Evolutionary conservation across 768 basidiomycete species (phyloP).

Genomic region (Leccinellum luteum): DNA sequence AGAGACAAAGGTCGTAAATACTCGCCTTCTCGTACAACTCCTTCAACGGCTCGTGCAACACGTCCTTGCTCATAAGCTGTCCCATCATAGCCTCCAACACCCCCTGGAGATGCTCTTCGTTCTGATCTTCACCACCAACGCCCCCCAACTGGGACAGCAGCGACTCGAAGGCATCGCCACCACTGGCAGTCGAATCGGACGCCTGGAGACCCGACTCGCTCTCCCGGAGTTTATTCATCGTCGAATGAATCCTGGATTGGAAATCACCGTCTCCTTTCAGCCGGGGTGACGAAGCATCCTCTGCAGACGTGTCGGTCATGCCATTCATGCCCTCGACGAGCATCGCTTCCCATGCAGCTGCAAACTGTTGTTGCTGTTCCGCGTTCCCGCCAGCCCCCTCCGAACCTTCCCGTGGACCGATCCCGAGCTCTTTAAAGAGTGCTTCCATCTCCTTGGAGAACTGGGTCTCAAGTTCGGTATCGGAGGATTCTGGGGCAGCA

Average conservation of each 20-base stretch:
- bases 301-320: constrained; percentile 5
- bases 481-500: constrained; percentile 11
- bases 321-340: constrained; percentile 58
- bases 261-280: constrained; percentile 45
- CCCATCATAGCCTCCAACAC: constrained; percentile 67
- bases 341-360: constrained; percentile 72
- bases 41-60: constrained; percentile 83
- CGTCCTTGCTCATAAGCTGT: constrained; percentile 31
- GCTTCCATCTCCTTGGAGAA: constrained; percentile 45
- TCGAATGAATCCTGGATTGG: constrained; percentile 65
- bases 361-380: constrained; percentile 39
- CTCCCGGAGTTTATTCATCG: constrained; percentile 72
- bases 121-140: constrained; percentile 31
- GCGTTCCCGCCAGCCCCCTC: background rate
- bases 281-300: constrained; percentile 1
- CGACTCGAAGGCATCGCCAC: constrained; percentile 44
- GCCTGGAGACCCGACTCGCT: constrained; percentile 47
- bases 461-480: constrained; percentile 35
- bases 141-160: constrained; percentile 46
- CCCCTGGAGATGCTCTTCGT: constrained; percentile 56
- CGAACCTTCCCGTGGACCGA: constrained; percentile 19
- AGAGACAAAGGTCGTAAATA: background rate
- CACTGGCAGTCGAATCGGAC: constrained; percentile 7
- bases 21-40: constrained; percentile 49
- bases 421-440: constrained; percentile 31